Evolutionary conservation across 192 early-diverging fungal species (phyloP), one percentile per base, ranked within the genome.

Genomic region (Backusella australiensis): DNA sequence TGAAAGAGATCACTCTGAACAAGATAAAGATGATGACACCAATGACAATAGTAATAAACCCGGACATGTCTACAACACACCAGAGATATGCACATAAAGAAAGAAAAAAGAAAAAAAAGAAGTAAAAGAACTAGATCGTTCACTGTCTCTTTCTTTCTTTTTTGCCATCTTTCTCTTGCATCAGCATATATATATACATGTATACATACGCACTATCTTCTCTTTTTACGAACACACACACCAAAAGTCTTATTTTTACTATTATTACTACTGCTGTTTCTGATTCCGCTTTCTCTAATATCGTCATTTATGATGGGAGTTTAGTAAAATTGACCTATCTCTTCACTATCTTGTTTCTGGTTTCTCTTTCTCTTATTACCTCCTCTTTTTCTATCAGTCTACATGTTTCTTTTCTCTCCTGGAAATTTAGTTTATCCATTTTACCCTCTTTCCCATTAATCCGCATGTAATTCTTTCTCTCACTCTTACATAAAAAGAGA

Each of bases 1-100:
- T 41, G 74, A 75, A 46, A 63, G 74, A 67, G 65, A 63, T n/a
- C n/a, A 41, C 12, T 19, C 38, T 29, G 74, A 75, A 46, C 35
- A 75, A 46, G 26, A 26, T 4, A 63, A 63, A 63, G 56, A 63
- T 63, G 56, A 63, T 63, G 56, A 63, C 9, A 29, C 9, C 2
- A 29, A 63, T 12, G 56, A 63, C 12, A 12, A 26, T 29, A 29
- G 56, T 63, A 32, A 46, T 46, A 29, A 38, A 71, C 70, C 70
- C 15, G 41, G 39, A 36, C 34, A 38, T 39, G 34, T 71, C 26
- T 71, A 42, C 21, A 71, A 71, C 29, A 29, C 42, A 44, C 70
- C 19, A 44, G 70, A 71, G 29, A 71, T 71, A 32, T 71, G 70
- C 44, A 71, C 29, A 71, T 71, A 71, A 71, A 34, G 34, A 12